Conservation (phyloP, 2,329 filamentous ascomycete species). For the Fusarium keratoplasticum region DNA sequence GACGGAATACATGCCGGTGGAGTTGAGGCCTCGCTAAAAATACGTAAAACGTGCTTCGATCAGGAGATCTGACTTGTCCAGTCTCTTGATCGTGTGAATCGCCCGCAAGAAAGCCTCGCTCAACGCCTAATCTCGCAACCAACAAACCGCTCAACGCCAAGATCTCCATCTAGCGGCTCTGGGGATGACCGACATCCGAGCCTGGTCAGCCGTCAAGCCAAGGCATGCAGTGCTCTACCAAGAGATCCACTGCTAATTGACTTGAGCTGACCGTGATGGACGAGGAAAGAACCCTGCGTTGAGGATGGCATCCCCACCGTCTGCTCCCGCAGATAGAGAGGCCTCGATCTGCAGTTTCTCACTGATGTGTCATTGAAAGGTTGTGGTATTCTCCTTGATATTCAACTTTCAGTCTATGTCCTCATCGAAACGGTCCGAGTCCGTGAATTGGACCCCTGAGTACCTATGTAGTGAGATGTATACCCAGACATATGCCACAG, state of each 20-base stretch:
- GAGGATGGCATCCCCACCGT: too few relatives aligned
- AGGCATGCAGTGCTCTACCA: background rate
- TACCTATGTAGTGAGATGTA: too few relatives aligned
- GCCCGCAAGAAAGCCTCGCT: background rate
- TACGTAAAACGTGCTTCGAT: background rate
- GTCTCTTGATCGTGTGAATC: background rate
- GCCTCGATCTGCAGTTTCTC: too few relatives aligned
- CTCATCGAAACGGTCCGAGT: too few relatives aligned
- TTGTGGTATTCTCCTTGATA: too few relatives aligned
- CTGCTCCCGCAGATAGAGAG: too few relatives aligned
- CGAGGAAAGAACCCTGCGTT: too few relatives aligned
- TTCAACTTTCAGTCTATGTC: too few relatives aligned
- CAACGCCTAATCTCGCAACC: background rate
- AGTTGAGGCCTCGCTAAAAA: background rate
- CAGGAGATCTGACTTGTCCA: background rate
- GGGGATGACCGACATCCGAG: background rate
- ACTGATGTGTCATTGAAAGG: too few relatives aligned
- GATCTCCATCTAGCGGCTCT: background rate
- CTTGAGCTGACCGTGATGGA: background rate
- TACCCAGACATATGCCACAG: background rate
- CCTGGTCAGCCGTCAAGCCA: too few relatives aligned
- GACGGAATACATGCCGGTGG: background rate
- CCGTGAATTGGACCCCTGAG: too few relatives aligned
- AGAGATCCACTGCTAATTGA: background rate
- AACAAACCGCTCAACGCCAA: background rate